phyloP scores from a whole-genome alignment of 2,329 filamentous ascomycete species.

The Aureobasidium sp. region DNA sequence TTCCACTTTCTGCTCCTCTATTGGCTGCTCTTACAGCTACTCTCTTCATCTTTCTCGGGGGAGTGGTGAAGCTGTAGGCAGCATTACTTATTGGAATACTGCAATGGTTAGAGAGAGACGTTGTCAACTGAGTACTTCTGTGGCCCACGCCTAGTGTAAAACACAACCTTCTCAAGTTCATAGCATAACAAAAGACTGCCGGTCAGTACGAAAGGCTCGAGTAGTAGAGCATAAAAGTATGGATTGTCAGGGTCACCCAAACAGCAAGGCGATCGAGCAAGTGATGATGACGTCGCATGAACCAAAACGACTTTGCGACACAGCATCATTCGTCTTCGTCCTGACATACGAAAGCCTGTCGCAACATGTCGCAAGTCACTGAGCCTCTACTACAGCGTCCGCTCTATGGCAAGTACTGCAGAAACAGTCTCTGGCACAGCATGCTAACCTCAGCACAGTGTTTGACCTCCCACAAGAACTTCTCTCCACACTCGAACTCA shows the following conservation, averaged over 20 bases:
- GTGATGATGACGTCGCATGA: conserved; percentile 2
- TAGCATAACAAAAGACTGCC: too few species aligned
- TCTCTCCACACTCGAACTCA: conserved; percentile 58
- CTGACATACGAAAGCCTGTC: not conserved
- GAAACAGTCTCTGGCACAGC: conserved; percentile 18
- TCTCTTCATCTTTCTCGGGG: too few species aligned
- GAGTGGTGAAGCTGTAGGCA: too few species aligned
- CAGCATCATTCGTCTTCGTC: not conserved
- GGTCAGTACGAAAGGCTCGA: not conserved
- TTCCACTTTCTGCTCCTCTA: too few species aligned
- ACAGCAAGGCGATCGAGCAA: not conserved
- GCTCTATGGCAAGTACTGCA: conserved; percentile 40
- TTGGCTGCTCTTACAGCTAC: too few species aligned
- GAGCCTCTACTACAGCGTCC: conserved; percentile 40
- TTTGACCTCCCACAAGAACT: conserved; percentile 77
- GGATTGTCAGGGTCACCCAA: not conserved
- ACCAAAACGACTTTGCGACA: not conserved
- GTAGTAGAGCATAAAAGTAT: not conserved
- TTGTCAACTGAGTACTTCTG: too few species aligned
- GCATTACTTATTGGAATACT: too few species aligned
- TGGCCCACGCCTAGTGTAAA: too few species aligned
- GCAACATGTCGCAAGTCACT: conserved; percentile 23
- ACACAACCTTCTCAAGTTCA: too few species aligned
- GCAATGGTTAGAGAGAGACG: too few species aligned
- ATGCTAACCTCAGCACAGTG: conserved; percentile 43